Percentiles rank a stretch among this genome's conserved stretches.
Conservation (phyloP, 495 filamentous ascomycete species). For the Podospora pseudocomata region DNA sequence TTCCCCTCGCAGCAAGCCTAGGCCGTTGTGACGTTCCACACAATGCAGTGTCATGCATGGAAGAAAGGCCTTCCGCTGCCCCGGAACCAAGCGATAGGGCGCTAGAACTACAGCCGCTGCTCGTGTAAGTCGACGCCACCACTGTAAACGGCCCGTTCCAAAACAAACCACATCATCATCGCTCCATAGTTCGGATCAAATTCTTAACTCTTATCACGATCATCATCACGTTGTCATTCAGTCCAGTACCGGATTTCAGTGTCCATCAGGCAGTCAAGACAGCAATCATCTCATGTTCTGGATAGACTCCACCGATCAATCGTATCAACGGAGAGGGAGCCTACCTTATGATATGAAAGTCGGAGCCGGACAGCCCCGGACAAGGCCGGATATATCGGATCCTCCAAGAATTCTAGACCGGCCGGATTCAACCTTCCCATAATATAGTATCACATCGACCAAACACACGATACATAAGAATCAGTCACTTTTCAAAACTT, state of each 20-base stretch:
- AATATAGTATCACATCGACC: not conserved
- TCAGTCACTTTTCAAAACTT: not conserved
- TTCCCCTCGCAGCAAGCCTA: not conserved
- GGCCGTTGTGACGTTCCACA: not conserved
- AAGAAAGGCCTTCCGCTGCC: conserved; percentile 1
- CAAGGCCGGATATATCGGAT: not conserved
- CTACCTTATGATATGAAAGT: not conserved
- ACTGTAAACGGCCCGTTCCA: conserved; percentile 4
- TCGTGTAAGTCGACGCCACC: conserved; percentile 2
- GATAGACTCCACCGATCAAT: not conserved
- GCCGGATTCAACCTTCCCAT: not conserved
- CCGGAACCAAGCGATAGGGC: conserved; percentile 11
- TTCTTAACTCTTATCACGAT: not conserved
- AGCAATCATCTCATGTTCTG: not conserved
- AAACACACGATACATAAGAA: not conserved
- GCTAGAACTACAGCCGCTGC: not conserved
- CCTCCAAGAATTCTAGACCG: not conserved
- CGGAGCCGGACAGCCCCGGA: not conserved
- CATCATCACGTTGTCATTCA: not conserved
- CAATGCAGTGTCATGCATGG: not conserved
- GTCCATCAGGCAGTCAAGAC: not conserved
- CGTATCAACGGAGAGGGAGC: not conserved
- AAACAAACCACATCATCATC: not conserved
- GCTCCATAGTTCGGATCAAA: not conserved
- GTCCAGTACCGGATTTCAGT: not conserved